These are phyloP conservation scores for Panicum miliaceum DNA, from an alignment of 176 grass and related monocot species.

Conservation along the genomic window DNA sequence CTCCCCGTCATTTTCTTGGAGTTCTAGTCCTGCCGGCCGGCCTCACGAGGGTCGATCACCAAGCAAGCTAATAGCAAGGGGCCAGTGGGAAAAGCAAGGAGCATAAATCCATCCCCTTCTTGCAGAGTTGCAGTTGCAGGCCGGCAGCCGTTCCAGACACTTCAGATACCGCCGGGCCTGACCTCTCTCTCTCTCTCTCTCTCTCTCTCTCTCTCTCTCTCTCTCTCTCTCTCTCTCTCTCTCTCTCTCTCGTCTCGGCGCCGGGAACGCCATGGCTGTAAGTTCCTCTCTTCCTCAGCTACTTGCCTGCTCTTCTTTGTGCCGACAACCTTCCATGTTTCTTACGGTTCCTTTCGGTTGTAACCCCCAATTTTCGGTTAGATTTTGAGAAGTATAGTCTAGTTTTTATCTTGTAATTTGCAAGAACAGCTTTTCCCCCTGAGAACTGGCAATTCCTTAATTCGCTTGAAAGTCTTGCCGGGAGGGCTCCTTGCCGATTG, in stretches of 20 bases:
- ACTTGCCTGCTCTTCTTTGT: background rate
- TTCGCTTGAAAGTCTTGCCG: background rate
- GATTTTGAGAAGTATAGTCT: background rate
- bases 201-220: background rate
- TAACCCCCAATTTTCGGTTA: background rate
- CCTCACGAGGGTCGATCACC: slow-evolving; percentile 9
- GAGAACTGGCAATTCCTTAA: background rate
- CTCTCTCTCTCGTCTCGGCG: background rate
- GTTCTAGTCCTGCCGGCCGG: slow-evolving; percentile 49
- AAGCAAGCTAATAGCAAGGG: background rate
- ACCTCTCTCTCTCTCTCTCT: background rate
- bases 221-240: background rate
- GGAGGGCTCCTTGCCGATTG: no score
- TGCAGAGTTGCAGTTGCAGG: background rate
- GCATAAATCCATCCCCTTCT: slow-evolving; percentile 27
- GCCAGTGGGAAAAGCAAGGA: slow-evolving; percentile 15
- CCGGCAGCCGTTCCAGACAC: slow-evolving; percentile 9
- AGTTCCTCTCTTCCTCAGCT: background rate
- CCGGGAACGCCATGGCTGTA: slow-evolving; percentile 47
- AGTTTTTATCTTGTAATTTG: background rate
- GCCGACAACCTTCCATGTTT: background rate
- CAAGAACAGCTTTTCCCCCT: background rate
- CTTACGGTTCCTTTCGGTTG: background rate
- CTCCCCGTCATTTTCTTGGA: slow-evolving; percentile 15
- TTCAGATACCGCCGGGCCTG: background rate